phyloP scores from a whole-genome alignment of 306 rosid species.

The Cucurbita maxima region DNA sequence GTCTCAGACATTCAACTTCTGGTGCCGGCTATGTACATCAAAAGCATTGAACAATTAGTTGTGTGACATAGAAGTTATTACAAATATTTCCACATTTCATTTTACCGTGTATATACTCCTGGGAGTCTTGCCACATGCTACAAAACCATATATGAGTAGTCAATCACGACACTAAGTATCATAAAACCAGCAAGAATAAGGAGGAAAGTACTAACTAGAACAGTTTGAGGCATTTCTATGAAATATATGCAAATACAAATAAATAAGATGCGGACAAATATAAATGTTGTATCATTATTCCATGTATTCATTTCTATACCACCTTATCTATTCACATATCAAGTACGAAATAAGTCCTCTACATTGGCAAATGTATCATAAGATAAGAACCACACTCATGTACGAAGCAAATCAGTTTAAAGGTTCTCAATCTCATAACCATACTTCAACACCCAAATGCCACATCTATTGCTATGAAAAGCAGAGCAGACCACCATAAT shows the following conservation, averaged over 20 bases:
- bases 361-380: slow-evolving; percentile 56
- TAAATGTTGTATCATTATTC: slow-evolving; percentile 24
- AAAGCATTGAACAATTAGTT: neutral
- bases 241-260: slow-evolving; percentile 3
- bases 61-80: neutral
- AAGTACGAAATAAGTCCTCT: slow-evolving; percentile 36
- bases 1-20: neutral
- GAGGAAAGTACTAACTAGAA: neutral
- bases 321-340: slow-evolving; percentile 83
- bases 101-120: neutral
- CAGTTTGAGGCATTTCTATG: neutral
- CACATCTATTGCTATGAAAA: slow-evolving; percentile 23
- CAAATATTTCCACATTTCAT: neutral
- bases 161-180: neutral
- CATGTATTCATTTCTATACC: slow-evolving; percentile 82
- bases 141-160: neutral
- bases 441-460: slow-evolving; percentile 30
- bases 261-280: slow-evolving; percentile 2
- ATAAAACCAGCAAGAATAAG: neutral
- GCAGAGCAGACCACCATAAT: slow-evolving; percentile 29
- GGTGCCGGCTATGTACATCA: neutral
- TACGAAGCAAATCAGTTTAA: slow-evolving; percentile 36
- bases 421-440: slow-evolving; percentile 33
- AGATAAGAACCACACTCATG: slow-evolving; percentile 36
- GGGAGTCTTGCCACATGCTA: neutral